Conservation (phyloP, 2,329 filamentous ascomycete species). For the Xylaria multiplex region DNA sequence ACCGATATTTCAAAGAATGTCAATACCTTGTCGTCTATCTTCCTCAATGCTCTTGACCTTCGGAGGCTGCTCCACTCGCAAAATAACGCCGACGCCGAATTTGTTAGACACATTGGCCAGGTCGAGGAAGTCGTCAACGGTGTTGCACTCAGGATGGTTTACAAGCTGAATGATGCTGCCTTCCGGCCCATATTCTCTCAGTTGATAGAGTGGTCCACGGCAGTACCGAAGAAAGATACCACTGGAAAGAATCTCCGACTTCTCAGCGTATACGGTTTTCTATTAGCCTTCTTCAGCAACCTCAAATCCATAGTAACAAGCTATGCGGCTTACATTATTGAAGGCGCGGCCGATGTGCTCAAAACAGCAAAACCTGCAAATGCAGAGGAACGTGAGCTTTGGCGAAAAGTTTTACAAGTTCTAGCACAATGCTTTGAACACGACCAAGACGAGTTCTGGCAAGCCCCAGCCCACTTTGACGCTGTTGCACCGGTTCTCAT, state of each 20-base stretch:
- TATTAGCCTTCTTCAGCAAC: constrained; percentile 80
- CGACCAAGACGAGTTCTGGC: constrained; percentile 97
- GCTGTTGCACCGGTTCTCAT: constrained; percentile 76
- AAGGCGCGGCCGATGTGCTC: constrained; percentile 75
- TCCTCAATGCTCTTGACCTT: constrained; percentile 71
- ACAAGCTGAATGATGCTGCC: constrained; percentile 93
- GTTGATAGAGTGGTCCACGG: constrained; percentile 82
- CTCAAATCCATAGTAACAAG: constrained; percentile 94
- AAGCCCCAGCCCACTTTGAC: constrained; percentile 86
- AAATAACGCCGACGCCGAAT: constrained; percentile 54
- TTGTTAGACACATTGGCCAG: constrained; percentile 61
- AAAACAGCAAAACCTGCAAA: constrained; percentile 55
- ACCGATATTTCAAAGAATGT: constrained; percentile 80
- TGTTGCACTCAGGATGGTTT: constrained; percentile 86
- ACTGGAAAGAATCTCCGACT: constrained; percentile 69
- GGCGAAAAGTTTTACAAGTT: constrained; percentile 75
- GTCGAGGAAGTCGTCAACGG: constrained; percentile 75
- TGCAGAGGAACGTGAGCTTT: constrained; percentile 68
- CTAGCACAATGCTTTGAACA: constrained; percentile 82
- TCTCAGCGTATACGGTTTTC: constrained; percentile 83
- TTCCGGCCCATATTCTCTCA: constrained; percentile 92
- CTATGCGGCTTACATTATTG: constrained; percentile 87
- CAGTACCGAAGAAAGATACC: constrained; percentile 69
- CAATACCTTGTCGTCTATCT: constrained; percentile 71
- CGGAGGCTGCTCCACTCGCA: constrained; percentile 65